Evolutionary conservation across 2,329 filamentous ascomycete genomes (phyloP).

Genomic region (Diaporthe vaccinii): DNA sequence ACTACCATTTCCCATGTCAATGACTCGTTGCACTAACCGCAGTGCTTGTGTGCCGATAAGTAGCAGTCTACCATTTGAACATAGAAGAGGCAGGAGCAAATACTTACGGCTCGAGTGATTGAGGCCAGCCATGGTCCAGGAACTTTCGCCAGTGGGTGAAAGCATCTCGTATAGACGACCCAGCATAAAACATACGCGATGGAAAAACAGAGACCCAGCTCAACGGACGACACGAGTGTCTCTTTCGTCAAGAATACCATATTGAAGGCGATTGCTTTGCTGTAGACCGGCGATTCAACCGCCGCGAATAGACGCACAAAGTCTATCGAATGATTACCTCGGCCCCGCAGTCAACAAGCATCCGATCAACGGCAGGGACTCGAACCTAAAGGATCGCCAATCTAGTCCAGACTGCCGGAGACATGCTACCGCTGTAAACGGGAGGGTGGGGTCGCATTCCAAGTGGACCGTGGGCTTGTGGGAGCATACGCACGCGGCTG

Average conservation of each 20-base stretch:
- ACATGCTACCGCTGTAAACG: conserved; percentile 8
- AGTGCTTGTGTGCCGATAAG: not conserved
- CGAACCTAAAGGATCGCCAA: conserved; percentile 21
- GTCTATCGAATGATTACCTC: not conserved
- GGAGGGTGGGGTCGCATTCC: not conserved
- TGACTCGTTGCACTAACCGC: not conserved
- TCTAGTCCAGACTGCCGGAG: conserved; percentile 16
- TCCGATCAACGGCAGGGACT: conserved; percentile 25
- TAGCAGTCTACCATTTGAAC: not conserved
- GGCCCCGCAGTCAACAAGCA: conserved; percentile 18
- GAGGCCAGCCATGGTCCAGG: conserved; percentile 30
- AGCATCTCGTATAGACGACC: conserved; percentile 23
- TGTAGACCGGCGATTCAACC: not conserved
- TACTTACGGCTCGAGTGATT: conserved; percentile 6
- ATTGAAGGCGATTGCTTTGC: not conserved
- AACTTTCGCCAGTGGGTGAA: conserved; percentile 21
- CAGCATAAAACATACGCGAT: not conserved
- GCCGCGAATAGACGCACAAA: not conserved
- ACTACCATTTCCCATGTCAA: conserved; percentile 8
- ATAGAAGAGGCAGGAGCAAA: not conserved
- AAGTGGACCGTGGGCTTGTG: not conserved
- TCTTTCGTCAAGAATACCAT: not conserved
- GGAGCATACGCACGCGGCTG: not conserved
- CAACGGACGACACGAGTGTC: not conserved
- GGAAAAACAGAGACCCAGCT: not conserved